phyloP scores from a whole-genome alignment of 352 stramenopile species.

The Globisporangium okanoganense region DNA sequence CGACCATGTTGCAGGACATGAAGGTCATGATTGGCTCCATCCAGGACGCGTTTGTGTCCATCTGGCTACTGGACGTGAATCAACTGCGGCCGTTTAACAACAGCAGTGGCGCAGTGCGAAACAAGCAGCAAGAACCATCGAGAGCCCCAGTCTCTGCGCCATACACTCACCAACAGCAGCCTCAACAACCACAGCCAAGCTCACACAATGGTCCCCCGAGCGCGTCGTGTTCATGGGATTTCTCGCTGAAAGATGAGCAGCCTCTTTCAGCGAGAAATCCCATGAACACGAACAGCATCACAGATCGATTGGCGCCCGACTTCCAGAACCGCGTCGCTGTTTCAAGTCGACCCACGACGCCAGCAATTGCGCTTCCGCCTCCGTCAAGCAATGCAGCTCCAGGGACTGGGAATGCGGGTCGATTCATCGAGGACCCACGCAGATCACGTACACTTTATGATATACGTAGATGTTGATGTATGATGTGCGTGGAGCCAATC shows the following conservation, averaged over 20 bases:
- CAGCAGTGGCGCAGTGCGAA: constrained; percentile 7
- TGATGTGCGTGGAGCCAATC: not conserved
- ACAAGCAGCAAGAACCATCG: constrained; percentile 7
- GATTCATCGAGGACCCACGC: constrained; percentile 17
- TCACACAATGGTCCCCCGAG: not conserved
- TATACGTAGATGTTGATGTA: not conserved
- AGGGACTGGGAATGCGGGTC: not conserved
- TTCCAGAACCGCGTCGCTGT: constrained; percentile 13
- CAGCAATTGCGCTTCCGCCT: constrained; percentile 11
- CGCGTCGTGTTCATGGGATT: too few relatives aligned
- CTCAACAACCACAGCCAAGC: not conserved
- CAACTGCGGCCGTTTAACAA: constrained; percentile 64
- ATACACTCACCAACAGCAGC: constrained; percentile 1
- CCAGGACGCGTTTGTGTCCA: constrained; percentile 75
- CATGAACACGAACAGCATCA: not conserved
- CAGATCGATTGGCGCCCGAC: constrained; percentile 13
- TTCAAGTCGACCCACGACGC: constrained; percentile 25
- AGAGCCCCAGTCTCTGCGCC: constrained; percentile 19
- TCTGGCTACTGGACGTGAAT: constrained; percentile 76
- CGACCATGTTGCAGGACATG: constrained; percentile 78
- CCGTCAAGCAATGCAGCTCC: not conserved
- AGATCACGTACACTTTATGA: constrained; percentile 6
- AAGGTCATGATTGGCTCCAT: constrained; percentile 82
- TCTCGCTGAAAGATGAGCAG: too few relatives aligned
- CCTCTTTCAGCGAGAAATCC: not conserved